Percentiles rank a stretch among this genome's conserved stretches.
Evolutionary conservation across 108 stramenopile genomes (phyloP).

Genomic region (Fragilaria crotonensis): DNA sequence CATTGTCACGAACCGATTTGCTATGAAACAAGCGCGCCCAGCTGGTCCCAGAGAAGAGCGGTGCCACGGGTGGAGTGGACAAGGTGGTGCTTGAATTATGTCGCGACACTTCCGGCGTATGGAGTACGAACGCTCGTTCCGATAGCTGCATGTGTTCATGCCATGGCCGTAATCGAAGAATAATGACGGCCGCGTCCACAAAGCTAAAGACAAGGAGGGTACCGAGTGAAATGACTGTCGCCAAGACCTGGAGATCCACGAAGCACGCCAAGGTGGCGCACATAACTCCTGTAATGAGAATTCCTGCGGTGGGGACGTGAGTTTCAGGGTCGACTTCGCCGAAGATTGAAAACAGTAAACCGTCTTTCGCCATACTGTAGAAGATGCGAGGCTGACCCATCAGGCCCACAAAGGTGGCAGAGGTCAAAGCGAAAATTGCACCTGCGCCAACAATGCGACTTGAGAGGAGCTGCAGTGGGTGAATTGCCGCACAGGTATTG

Average conservation of each 20-base stretch:
- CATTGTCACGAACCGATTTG: slow-evolving; percentile 1
- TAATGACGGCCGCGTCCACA: slow-evolving; percentile 53
- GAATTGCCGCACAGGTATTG: slow-evolving; percentile 8
- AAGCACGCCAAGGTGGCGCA: slow-evolving; percentile 44
- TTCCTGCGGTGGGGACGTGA: slow-evolving; percentile 36
- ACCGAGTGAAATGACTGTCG: slow-evolving; percentile 48
- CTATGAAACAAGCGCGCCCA: not conserved
- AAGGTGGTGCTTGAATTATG: no score
- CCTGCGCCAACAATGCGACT: slow-evolving; percentile 34
- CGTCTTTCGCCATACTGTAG: slow-evolving; percentile 79
- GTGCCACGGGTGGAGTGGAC: no score
- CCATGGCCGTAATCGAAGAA: slow-evolving; percentile 22
- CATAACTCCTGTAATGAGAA: slow-evolving; percentile 41
- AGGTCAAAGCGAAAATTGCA: slow-evolving; percentile 42
- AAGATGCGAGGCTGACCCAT: slow-evolving; percentile 56
- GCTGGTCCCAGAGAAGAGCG: no score
- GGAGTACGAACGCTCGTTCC: not conserved
- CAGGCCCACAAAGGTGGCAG: slow-evolving; percentile 32
- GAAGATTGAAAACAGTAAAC: slow-evolving; percentile 74
- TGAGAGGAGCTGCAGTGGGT: slow-evolving; percentile 7
- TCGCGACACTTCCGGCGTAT: not conserved
- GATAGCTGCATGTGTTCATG: not conserved
- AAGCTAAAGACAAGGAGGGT: slow-evolving; percentile 57
- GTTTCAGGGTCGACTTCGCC: slow-evolving; percentile 48
- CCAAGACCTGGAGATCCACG: slow-evolving; percentile 47